phyloP scores from a whole-genome alignment of 305 asterid genomes.

The Salvia sclarea region DNA sequence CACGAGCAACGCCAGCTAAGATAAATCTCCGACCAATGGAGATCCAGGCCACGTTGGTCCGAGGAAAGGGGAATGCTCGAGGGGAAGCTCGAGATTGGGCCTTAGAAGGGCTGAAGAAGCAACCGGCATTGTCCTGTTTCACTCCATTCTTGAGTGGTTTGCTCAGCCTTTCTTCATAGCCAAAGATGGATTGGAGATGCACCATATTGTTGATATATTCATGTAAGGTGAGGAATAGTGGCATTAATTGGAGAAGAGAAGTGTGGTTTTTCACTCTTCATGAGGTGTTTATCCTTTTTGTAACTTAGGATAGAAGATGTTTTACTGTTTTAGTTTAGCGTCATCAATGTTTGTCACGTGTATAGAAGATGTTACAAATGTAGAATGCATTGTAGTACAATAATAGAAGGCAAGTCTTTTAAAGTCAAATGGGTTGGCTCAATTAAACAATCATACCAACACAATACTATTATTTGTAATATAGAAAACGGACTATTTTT shows the following conservation, averaged over 20 bases:
- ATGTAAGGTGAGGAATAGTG: slow-evolving; percentile 37
- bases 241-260: background rate
- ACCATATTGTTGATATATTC: slow-evolving; percentile 52
- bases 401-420: background rate
- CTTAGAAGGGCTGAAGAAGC: background rate
- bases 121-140: background rate
- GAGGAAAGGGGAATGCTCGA: background rate
- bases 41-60: background rate
- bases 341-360: background rate
- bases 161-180: background rate
- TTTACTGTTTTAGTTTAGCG: too few species aligned
- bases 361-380: background rate
- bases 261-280: background rate
- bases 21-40: background rate
- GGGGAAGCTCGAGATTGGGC: background rate
- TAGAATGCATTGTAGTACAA: background rate
- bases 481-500: too few species aligned
- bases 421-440: too few species aligned
- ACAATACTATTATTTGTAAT: too few species aligned
- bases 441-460: too few species aligned
- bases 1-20: background rate
- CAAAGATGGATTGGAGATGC: background rate
- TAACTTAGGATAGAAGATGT: slow-evolving; percentile 32
- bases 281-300: slow-evolving; percentile 25
- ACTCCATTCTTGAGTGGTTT: background rate